A percentile compares a stretch with the other conserved stretches of the same genome.
Conservation (phyloP, 2,329 filamentous ascomycete species). For the Onygenales sp. region DNA sequence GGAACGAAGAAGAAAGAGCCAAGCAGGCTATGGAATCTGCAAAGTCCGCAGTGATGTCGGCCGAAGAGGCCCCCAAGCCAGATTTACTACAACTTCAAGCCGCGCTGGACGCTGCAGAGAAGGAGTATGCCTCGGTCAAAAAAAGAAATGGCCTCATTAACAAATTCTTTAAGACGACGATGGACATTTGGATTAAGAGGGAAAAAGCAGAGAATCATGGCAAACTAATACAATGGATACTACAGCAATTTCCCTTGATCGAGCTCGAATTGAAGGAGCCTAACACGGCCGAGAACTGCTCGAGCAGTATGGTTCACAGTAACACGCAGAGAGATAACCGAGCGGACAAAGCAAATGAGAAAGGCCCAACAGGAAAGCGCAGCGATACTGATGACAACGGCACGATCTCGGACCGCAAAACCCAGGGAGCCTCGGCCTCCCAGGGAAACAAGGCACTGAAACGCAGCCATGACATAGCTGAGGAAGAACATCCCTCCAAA, state of each 20-base stretch:
- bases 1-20: not conserved
- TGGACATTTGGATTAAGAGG: not conserved
- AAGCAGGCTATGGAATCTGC: not conserved
- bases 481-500: not conserved
- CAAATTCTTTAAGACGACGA: not conserved
- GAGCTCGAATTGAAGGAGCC: not conserved
- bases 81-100: not conserved
- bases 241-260: not conserved
- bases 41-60: not conserved
- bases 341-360: not conserved
- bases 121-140: not conserved
- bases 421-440: not conserved
- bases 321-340: not conserved
- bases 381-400: not conserved
- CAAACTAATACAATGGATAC: not conserved
- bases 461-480: not conserved
- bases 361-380: not conserved
- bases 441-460: not conserved
- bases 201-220: not conserved
- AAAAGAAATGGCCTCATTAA: not conserved
- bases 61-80: not conserved
- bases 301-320: not conserved
- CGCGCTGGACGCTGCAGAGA: not conserved
- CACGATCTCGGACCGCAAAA: too few species aligned
- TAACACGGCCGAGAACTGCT: not conserved